Percentiles rank a stretch among this genome's conserved stretches.
Evolutionary conservation across 192 early-diverging fungal genomes (phyloP).

Genomic region (Backusella morwellensis): DNA sequence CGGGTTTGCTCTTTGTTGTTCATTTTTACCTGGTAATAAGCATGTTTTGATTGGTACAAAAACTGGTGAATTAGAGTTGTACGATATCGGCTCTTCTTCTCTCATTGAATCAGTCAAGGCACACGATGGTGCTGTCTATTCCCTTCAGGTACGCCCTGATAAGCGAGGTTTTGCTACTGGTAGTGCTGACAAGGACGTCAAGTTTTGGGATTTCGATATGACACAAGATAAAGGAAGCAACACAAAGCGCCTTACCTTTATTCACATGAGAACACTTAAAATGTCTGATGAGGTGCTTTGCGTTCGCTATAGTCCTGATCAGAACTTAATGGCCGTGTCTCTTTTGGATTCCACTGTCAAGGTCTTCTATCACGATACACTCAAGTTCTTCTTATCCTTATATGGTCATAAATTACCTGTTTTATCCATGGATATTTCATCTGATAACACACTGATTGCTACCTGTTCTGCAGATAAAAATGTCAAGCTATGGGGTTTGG

Average conservation of each 20-base stretch:
- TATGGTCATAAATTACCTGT: constrained; percentile 97
- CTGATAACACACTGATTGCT: constrained; percentile 85
- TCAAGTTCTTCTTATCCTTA: constrained; percentile 96
- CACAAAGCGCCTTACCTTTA: constrained; percentile 68
- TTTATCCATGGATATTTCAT: constrained; percentile 98
- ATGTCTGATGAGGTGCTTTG: constrained; percentile 94
- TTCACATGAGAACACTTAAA: constrained; percentile 87
- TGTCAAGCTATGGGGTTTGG: constrained; percentile 97
- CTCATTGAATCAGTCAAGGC: constrained; percentile 88
- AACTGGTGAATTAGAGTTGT: constrained; percentile 85
- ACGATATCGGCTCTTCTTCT: constrained; percentile 81
- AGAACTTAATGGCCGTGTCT: constrained; percentile 85
- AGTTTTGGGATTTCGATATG: constrained; percentile 96
- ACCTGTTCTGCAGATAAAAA: constrained; percentile 98
- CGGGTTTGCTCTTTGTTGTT: constrained; percentile 88
- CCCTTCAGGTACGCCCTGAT: constrained; percentile 84
- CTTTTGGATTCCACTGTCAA: constrained; percentile 96
- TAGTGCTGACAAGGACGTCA: constrained; percentile 91
- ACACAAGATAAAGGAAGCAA: constrained; percentile 41
- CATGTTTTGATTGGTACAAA: constrained; percentile 93
- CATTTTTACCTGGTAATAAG: constrained; percentile 90
- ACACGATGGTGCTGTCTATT: constrained; percentile 88
- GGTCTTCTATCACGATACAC: constrained; percentile 92
- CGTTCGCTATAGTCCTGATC: constrained; percentile 81
- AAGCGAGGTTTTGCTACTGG: constrained; percentile 88